phyloP scores from a whole-genome alignment of 768 basidiomycete species.

The Russula olivacea region DNA sequence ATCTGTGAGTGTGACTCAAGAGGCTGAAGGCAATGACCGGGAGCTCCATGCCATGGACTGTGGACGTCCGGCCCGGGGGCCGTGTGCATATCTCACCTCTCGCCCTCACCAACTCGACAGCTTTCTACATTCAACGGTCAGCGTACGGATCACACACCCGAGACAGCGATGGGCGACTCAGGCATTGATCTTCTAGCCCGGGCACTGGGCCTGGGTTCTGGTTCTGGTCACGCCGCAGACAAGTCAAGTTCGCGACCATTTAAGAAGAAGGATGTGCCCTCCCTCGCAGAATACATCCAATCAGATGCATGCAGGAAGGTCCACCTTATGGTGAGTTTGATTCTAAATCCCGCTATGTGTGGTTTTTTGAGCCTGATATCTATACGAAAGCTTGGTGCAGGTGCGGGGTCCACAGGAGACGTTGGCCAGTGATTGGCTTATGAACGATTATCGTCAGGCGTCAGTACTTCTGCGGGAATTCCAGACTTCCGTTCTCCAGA shows the following conservation, averaged over 20 bases:
- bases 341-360: background rate
- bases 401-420: conserved; percentile 10
- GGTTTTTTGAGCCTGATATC: background rate
- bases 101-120: no score
- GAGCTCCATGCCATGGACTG: no score
- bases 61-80: no score
- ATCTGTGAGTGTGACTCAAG: no score
- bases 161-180: background rate
- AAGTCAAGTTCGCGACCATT: conserved; percentile 3
- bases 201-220: conserved; percentile 1
- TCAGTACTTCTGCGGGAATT: conserved; percentile 77
- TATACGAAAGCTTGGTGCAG: conserved; percentile 23
- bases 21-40: no score
- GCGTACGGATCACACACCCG: background rate
- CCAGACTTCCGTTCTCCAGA: conserved; percentile 87
- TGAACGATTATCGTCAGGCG: conserved; percentile 39
- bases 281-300: conserved; percentile 31
- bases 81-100: no score
- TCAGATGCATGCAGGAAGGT: conserved; percentile 30
- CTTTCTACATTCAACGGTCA: no score
- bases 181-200: background rate
- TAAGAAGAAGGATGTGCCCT: conserved; percentile 19
- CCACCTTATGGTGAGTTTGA: conserved; percentile 30
- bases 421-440: background rate
- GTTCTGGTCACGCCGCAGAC: background rate